Percentiles rank a stretch among this genome's conserved stretches.
Evolutionary conservation across 176 grass and related monocot genomes (phyloP).

Genomic region (Echinochloa phyllopogon): DNA sequence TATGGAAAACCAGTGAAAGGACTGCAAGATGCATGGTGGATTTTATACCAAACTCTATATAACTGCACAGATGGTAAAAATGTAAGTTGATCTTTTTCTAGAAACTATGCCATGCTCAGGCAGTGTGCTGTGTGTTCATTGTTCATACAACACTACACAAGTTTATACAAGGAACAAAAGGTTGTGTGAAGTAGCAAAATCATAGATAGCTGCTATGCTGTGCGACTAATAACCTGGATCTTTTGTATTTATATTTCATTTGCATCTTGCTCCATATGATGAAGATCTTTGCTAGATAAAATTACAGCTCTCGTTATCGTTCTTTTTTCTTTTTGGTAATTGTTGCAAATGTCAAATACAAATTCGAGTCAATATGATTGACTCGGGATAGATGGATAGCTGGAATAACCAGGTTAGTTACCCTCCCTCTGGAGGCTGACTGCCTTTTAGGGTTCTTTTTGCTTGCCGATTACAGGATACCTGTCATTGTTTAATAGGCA

Average conservation of each 20-base stretch:
- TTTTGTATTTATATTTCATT: slow-evolving; percentile 1
- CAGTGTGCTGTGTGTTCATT: background rate
- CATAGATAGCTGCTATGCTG: background rate
- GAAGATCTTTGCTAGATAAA: slow-evolving; percentile 6
- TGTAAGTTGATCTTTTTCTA: slow-evolving; percentile 51
- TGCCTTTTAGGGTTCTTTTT: background rate
- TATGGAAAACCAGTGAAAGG: slow-evolving; percentile 68
- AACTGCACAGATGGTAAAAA: slow-evolving; percentile 86
- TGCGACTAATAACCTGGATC: background rate
- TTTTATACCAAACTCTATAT: slow-evolving; percentile 78
- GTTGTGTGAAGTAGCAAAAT: slow-evolving; percentile 12
- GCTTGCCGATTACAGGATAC: background rate
- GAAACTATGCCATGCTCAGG: slow-evolving; percentile 3
- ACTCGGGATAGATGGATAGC: no score
- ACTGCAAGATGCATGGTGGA: slow-evolving; percentile 78
- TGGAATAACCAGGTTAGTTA: no score
- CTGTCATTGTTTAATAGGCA: background rate
- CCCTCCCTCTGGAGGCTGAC: no score
- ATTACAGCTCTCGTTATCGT: background rate
- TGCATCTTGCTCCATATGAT: background rate
- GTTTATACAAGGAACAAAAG: background rate
- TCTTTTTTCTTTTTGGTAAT: background rate
- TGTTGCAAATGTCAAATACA: background rate
- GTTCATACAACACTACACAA: slow-evolving; percentile 8
- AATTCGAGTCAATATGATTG: no score